These are phyloP conservation scores for Talaromyces verruculosus DNA, from an alignment of 2,329 filamentous ascomycete genomes.

Conservation along the genomic window DNA sequence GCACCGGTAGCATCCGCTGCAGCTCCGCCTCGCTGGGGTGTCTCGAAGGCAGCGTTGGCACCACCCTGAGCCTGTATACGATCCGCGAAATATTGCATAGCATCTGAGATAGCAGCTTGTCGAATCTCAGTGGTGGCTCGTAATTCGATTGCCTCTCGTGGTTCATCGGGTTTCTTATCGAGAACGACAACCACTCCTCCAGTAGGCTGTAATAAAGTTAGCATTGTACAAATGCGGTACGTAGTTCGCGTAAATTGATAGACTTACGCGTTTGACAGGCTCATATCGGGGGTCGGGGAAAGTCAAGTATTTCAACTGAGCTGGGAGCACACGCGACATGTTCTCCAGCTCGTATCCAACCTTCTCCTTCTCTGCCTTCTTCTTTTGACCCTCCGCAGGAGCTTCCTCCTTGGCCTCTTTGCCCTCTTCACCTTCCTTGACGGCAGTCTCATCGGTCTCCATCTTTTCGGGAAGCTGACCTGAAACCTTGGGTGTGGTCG, in stretches of 20 bases:
- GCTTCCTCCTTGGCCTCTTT: conserved; percentile 57
- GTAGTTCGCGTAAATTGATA: conserved; percentile 8
- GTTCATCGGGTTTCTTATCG: conserved; percentile 75
- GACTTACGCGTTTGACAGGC: conserved; percentile 81
- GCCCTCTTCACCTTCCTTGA: conserved; percentile 65
- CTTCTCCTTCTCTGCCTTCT: conserved; percentile 94
- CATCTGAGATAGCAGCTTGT: conserved; percentile 47
- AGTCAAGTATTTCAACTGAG: conserved; percentile 92
- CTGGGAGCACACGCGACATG: conserved; percentile 90
- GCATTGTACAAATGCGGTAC: conserved; percentile 58
- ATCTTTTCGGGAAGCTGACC: conserved; percentile 73
- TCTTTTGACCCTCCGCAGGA: conserved; percentile 64
- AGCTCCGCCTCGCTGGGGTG: conserved; percentile 33
- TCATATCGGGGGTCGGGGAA: conserved; percentile 89
- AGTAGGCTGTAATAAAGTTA: conserved; percentile 67
- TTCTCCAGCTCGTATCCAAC: conserved; percentile 94
- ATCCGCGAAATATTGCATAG: conserved; percentile 36
- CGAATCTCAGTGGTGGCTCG: conserved; percentile 73
- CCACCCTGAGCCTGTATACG: conserved; percentile 45
- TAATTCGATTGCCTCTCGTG: conserved; percentile 81
- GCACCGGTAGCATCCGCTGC: conserved; percentile 50
- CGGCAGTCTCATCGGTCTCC: conserved; percentile 60
- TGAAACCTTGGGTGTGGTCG: conserved; percentile 68
- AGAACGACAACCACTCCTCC: conserved; percentile 89
- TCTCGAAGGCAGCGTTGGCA: conserved; percentile 34